Percentiles rank a stretch among this genome's conserved stretches.
Conservation (phyloP, 2,329 filamentous ascomycete genomes). For the Colletotrichum sp. region DNA sequence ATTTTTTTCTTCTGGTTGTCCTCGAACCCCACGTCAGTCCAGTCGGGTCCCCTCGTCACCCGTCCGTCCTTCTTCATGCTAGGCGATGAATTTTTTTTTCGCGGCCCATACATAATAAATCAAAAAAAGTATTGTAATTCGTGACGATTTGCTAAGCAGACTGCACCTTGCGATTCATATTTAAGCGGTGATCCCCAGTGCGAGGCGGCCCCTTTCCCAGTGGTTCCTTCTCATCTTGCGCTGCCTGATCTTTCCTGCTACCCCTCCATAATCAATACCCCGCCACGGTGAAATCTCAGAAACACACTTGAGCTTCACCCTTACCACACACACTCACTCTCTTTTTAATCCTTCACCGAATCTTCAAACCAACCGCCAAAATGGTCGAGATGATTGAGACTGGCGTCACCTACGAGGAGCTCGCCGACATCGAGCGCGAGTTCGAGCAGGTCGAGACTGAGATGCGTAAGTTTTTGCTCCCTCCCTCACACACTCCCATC, state of each 20-base stretch:
- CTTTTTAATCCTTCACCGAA: not conserved
- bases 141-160: conserved; percentile 13
- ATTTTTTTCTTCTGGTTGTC: not conserved
- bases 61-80: not conserved
- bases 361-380: conserved; percentile 6
- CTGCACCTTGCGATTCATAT: not conserved
- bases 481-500: not conserved
- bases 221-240: conserved; percentile 23
- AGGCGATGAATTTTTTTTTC: not conserved
- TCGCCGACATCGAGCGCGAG: conserved; percentile 79
- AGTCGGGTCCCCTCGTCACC: not conserved
- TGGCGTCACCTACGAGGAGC: conserved; percentile 72
- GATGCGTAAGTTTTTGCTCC: conserved; percentile 52
- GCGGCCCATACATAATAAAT: not conserved
- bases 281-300: not conserved
- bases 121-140: not conserved
- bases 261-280: conserved; percentile 10
- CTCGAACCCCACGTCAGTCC: not conserved
- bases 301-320: not conserved
- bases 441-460: conserved; percentile 85
- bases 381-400: conserved; percentile 40
- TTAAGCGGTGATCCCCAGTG: not conserved
- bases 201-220: conserved; percentile 19
- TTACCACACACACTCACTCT: not conserved
- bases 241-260: not conserved